Evolutionary conservation across 2,329 filamentous ascomycete species (phyloP).

Genomic region (Fusarium algeriense): DNA sequence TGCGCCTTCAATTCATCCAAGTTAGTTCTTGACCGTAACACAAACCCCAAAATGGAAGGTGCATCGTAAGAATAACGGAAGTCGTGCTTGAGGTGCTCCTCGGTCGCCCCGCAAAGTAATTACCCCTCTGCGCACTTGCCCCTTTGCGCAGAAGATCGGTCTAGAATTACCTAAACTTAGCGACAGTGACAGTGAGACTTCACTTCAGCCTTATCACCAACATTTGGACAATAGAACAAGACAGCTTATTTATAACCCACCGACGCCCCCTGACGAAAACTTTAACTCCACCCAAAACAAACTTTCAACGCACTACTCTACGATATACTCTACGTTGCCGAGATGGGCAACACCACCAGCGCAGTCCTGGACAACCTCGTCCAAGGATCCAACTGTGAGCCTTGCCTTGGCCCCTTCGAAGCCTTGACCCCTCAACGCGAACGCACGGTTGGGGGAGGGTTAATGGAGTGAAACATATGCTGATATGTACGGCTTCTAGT

Average conservation of each 20-base stretch:
- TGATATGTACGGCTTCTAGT: conserved; percentile 65
- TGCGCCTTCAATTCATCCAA: not conserved
- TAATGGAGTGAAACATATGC: conserved; percentile 22
- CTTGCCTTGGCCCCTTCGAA: conserved; percentile 23
- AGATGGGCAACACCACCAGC: conserved; percentile 77
- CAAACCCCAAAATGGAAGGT: conserved; percentile 6
- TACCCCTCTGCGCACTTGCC: conserved; percentile 44
- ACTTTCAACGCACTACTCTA: not conserved
- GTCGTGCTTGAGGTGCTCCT: conserved; percentile 3
- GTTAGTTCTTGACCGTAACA: not conserved
- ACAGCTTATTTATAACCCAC: conserved; percentile 3
- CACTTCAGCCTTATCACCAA: conserved; percentile 48
- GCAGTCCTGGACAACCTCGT: conserved; percentile 94
- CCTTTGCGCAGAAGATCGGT: conserved; percentile 40
- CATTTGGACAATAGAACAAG: conserved; percentile 26
- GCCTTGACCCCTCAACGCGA: conserved; percentile 13
- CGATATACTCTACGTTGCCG: conserved; percentile 28
- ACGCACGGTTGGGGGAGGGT: conserved; percentile 15
- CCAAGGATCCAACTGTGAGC: conserved; percentile 91
- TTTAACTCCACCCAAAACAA: not conserved
- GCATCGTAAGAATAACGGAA: conserved; percentile 8
- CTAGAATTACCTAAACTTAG: conserved; percentile 41
- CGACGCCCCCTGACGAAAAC: not conserved
- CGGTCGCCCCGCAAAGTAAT: conserved; percentile 35
- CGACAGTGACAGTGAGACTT: conserved; percentile 35